A percentile compares a stretch with the other conserved stretches of the same genome.
Conservation (phyloP, 768 basidiomycete genomes). For the Mycena polygramma region DNA sequence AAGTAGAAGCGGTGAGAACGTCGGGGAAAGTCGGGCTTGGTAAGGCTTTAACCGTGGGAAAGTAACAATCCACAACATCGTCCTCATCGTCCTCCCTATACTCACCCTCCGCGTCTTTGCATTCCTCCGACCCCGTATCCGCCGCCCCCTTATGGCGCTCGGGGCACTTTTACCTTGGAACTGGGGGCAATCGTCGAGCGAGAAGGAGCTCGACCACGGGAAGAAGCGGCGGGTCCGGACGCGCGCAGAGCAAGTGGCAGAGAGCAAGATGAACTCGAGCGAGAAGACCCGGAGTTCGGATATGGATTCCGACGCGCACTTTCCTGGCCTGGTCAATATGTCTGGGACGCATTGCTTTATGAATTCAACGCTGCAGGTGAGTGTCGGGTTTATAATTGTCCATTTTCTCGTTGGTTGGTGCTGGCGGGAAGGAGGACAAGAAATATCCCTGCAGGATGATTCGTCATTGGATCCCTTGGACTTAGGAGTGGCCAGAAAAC, state of each 20-base stretch:
- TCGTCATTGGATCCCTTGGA: no score
- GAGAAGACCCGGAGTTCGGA: conserved; percentile 36
- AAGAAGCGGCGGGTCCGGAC: conserved; percentile 61
- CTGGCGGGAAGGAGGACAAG: no score
- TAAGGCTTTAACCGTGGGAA: no score
- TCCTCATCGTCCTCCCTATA: conserved; percentile 68
- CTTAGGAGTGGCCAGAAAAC: no score
- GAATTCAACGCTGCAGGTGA: conserved; percentile 94
- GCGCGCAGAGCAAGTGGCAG: conserved; percentile 68
- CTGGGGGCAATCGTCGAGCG: conserved; percentile 56
- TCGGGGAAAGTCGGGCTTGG: no score
- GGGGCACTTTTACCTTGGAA: conserved; percentile 76
- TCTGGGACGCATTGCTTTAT: conserved; percentile 98
- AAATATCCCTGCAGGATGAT: no score
- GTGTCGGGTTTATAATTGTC: conserved; percentile 14
- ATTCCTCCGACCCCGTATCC: conserved; percentile 41
- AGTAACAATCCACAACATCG: no score
- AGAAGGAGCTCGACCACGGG: conserved; percentile 41
- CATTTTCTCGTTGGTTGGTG: no score
- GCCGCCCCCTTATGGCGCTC: conserved; percentile 65
- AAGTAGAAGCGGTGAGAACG: no score
- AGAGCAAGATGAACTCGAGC: conserved; percentile 42
- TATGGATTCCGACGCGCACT: conserved; percentile 62
- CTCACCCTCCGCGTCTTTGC: conserved; percentile 59
- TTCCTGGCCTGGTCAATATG: conserved; percentile 94